Conservation (phyloP, 495 filamentous ascomycete genomes). For the Penicillium maclennaniae region DNA sequence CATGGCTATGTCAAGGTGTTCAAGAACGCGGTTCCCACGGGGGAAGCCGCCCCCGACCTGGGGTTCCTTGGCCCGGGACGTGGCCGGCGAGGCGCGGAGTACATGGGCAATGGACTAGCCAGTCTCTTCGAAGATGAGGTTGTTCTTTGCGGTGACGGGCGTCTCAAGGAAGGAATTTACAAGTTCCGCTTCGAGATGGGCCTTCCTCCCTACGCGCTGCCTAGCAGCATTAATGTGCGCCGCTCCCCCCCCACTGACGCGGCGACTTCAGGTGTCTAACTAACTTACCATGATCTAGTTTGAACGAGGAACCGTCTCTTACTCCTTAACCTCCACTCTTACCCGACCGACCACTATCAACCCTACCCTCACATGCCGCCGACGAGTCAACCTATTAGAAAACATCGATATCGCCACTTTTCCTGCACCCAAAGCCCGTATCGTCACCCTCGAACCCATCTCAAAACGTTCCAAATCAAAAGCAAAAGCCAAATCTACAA, state of each 20-base stretch:
- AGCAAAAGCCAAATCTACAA: constrained; percentile 32
- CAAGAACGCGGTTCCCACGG: constrained; percentile 65
- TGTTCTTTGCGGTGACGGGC: constrained; percentile 85
- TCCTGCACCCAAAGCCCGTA: constrained; percentile 58
- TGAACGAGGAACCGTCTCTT: constrained; percentile 88
- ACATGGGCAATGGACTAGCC: constrained; percentile 76
- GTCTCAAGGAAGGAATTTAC: constrained; percentile 78
- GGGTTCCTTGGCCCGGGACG: constrained; percentile 49
- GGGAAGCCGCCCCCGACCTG: constrained; percentile 51
- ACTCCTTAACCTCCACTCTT: constrained; percentile 82
- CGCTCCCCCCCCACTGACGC: constrained; percentile 12
- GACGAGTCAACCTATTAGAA: constrained; percentile 75
- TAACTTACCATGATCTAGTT: constrained; percentile 56
- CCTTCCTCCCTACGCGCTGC: constrained; percentile 72
- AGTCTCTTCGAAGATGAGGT: constrained; percentile 89
- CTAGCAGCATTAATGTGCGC: constrained; percentile 91
- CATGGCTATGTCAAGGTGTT: constrained; percentile 88
- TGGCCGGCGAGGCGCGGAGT: constrained; percentile 58
- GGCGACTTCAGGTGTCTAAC: too few species aligned
- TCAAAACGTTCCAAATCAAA: constrained; percentile 52
- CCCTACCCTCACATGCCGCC: constrained; percentile 71
- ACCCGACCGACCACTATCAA: constrained; percentile 87
- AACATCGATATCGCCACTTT: constrained; percentile 60
- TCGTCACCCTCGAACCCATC: constrained; percentile 77
- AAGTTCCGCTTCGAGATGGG: constrained; percentile 90